Evolutionary conservation across 2,329 filamentous ascomycete species (phyloP).

Genomic region (Curvularia hawaiiensis): DNA sequence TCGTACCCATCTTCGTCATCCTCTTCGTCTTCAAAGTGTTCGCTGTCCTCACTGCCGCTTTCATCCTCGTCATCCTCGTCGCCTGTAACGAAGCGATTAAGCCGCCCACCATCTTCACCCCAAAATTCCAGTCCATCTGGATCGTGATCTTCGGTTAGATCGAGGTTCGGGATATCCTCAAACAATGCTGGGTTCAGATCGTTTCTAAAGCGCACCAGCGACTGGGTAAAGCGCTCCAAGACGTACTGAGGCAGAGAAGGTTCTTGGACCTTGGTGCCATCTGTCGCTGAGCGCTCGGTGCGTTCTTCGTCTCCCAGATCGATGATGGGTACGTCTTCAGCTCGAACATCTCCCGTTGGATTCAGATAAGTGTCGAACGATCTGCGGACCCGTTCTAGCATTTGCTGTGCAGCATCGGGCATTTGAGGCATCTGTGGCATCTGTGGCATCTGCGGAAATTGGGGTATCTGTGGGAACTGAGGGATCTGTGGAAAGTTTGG

Average conservation of each 20-base stretch:
- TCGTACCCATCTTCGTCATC: conserved; percentile 35
- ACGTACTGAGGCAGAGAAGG: conserved; percentile 54
- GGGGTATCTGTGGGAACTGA: conserved; percentile 40
- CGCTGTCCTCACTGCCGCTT: conserved; percentile 43
- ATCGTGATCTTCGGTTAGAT: conserved; percentile 35
- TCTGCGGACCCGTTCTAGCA: conserved; percentile 43
- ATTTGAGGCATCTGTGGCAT: conserved; percentile 37
- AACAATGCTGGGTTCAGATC: conserved; percentile 47
- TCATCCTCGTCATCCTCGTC: conserved; percentile 40
- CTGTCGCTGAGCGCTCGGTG: conserved; percentile 41
- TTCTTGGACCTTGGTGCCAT: conserved; percentile 42
- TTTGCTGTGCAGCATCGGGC: conserved; percentile 42
- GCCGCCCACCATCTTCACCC: conserved; percentile 38
- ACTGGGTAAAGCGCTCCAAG: conserved; percentile 52
- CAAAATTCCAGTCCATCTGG: conserved; percentile 41
- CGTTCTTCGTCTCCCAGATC: conserved; percentile 45
- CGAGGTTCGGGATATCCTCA: conserved; percentile 41
- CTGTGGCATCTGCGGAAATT: conserved; percentile 35
- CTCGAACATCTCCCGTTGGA: conserved; percentile 40
- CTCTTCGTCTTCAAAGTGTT: conserved; percentile 40
- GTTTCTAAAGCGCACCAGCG: conserved; percentile 53
- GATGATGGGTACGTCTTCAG: conserved; percentile 43
- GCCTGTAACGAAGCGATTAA: conserved; percentile 30
- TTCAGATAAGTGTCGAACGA: conserved; percentile 54
- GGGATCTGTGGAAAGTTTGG: conserved; percentile 42